These are phyloP conservation scores for Yamadazyma takamatsuzukensis DNA, from an alignment of 805 yeast genomes.

Conservation along the genomic window DNA sequence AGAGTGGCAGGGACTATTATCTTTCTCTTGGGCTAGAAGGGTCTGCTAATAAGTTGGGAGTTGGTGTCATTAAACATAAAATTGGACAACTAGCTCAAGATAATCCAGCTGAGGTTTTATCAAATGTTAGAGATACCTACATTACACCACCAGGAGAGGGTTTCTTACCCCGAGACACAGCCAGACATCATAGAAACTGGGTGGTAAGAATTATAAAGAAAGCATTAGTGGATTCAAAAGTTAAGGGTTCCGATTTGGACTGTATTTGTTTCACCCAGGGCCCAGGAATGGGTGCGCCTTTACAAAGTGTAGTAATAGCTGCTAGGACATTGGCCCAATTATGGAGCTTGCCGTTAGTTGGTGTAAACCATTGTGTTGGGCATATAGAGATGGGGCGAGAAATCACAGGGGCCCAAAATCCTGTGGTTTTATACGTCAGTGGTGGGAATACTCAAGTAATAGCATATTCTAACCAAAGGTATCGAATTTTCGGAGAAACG, in stretches of 20 bases:
- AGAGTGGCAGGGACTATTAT: slow-evolving; percentile 47
- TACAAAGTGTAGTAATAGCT: slow-evolving; percentile 87
- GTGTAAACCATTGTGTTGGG: slow-evolving; percentile 96
- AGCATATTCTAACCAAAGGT: slow-evolving; percentile 90
- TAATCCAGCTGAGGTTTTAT: slow-evolving; percentile 69
- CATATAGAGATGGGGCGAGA: slow-evolving; percentile 99
- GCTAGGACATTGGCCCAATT: slow-evolving; percentile 81
- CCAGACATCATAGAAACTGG: slow-evolving; percentile 95
- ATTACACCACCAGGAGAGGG: slow-evolving; percentile 98
- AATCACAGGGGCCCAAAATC: slow-evolving; percentile 96
- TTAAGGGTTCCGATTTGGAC: slow-evolving; percentile 54
- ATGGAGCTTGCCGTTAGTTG: slow-evolving; percentile 83
- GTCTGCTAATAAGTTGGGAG: slow-evolving; percentile 94
- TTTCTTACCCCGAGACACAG: slow-evolving; percentile 92
- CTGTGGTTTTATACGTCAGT: slow-evolving; percentile 93
- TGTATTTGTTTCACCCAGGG: slow-evolving; percentile 95
- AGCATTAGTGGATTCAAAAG: slow-evolving; percentile 61
- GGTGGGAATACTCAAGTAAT: slow-evolving; percentile 99
- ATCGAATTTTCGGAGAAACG: slow-evolving; percentile 99
- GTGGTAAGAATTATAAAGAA: slow-evolving; percentile 69
- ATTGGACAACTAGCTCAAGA: slow-evolving; percentile 51
- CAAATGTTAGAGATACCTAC: slow-evolving; percentile 95
- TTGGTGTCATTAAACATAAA: slow-evolving; percentile 81
- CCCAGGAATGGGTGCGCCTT: slow-evolving; percentile 99
- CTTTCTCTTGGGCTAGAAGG: slow-evolving; percentile 93